Base-by-base conservation (phyloP, 2,329 filamentous ascomycete genomes). In the Ophiocordyceps sinensis region DNA sequence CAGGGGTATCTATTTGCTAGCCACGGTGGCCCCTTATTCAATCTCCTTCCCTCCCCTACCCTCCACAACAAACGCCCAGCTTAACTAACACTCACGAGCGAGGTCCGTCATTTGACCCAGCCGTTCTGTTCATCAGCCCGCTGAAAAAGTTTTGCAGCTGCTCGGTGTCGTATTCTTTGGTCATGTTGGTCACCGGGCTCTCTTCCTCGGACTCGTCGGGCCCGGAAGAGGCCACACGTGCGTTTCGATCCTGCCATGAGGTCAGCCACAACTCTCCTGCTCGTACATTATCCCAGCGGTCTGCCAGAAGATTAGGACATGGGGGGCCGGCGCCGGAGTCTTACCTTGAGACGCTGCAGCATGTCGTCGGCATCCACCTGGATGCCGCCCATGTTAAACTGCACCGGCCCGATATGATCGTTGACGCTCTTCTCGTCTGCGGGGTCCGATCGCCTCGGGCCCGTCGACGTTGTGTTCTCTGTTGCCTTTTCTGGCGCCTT, bases 361-460 rank as follows among this genome's bases (percentile, higher is more conserved):
- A 93, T 91, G 53, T 94, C 87, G 55, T 94, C 88, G 9, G 87
- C 87, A 61, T 95, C 87, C 28, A 94, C 85, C 57, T 94, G 87
- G 47, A 98, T 95, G 41, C 91, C 91, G 35, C 91, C 91, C 73
- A 98, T 91, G 58, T 98, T 98, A 66, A 96, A 95, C 56, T 94
- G 87, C 48, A 95, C 87, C 1, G 88, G 87, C 0, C 88, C 88
- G 53, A 94, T 94, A 52, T 94, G 87, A 53, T 89, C 84, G 51
- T 79, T 80, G 41, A 74, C 67, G 47, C 62, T 66, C 46, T 66
- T 70, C 47, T 66, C 61, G 13, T 61, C 60, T n/a, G 57, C 50
- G 36, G 63, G 47, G 52, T 61, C 60, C 6, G 51, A 38, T n/a
- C 51, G 50, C 19, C 53, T 49, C 3, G 53, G 46, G 3, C 48